Evolutionary conservation across 2,329 filamentous ascomycete genomes (phyloP).

Genomic region (Stemphylium beticola): DNA sequence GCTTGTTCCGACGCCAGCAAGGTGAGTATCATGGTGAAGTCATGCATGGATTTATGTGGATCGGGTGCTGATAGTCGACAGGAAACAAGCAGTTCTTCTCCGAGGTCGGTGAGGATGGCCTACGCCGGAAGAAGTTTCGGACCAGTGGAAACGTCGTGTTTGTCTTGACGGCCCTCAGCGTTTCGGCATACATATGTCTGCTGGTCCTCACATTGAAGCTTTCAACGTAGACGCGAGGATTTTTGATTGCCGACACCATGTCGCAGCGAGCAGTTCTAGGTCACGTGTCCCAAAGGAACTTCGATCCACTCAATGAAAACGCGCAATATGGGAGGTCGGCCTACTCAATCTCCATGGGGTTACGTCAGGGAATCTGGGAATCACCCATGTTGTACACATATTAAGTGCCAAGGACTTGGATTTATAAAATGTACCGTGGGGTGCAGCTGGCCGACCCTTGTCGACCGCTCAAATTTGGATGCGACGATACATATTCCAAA

Average conservation of each 20-base stretch:
- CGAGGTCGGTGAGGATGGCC: constrained; percentile 64
- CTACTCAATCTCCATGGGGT: constrained; percentile 1
- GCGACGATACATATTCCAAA: not conserved
- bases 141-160: constrained; percentile 71
- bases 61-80: constrained; percentile 22
- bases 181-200: constrained; percentile 66
- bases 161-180: constrained; percentile 65
- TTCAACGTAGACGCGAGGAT: constrained; percentile 6
- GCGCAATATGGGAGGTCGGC: constrained; percentile 4
- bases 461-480: not conserved
- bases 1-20: constrained; percentile 84
- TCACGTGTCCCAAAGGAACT: not conserved
- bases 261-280: not conserved
- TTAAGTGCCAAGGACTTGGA: constrained; percentile 9
- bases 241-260: not conserved
- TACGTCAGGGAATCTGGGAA: constrained; percentile 13
- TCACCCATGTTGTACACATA: constrained; percentile 19
- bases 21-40: constrained; percentile 45
- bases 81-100: constrained; percentile 91
- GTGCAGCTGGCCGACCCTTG: not conserved
- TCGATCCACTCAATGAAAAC: not conserved
- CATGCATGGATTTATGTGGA: not conserved
- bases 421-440: not conserved
- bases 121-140: constrained; percentile 66
- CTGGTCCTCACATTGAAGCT: constrained; percentile 65